A percentile compares a stretch with the other conserved stretches of the same genome.
Conservation (phyloP, 164 flowering plant genomes). For the Paratinospora sagittata region DNA sequence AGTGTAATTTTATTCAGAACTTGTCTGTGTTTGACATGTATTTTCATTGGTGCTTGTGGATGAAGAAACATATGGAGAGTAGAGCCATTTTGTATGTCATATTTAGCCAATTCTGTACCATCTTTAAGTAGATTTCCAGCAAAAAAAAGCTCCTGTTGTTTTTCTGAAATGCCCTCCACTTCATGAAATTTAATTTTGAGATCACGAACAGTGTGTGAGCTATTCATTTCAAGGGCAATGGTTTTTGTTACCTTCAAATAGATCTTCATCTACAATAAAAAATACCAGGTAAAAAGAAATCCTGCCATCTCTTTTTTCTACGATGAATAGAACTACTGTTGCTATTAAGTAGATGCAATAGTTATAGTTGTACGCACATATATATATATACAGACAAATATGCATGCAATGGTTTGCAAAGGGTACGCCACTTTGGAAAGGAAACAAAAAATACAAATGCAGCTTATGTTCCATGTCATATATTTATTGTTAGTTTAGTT, state of each 20-base stretch:
- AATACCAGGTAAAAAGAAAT: neutral
- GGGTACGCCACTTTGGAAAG: no score
- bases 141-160: constrained; percentile 5
- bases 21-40: constrained; percentile 14
- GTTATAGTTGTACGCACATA: no score
- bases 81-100: constrained; percentile 12
- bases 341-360: no score
- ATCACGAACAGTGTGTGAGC: neutral
- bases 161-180: constrained; percentile 16
- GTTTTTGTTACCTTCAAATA: constrained; percentile 5
- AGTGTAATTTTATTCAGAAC: constrained; percentile 8
- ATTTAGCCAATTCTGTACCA: constrained; percentile 12
- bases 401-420: no score
- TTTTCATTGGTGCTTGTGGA: constrained; percentile 5
- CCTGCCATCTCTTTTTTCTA: no score
- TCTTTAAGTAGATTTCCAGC: constrained; percentile 13
- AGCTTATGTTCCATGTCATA: no score
- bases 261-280: neutral
- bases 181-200: constrained; percentile 2
- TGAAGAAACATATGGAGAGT: constrained; percentile 16
- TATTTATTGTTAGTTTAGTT: no score
- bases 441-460: no score
- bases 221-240: neutral
- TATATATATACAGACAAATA: no score
- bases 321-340: no score